Evolutionary conservation across 2,329 filamentous ascomycete genomes (phyloP).

Genomic region (Aureobasidium leucospermi): DNA sequence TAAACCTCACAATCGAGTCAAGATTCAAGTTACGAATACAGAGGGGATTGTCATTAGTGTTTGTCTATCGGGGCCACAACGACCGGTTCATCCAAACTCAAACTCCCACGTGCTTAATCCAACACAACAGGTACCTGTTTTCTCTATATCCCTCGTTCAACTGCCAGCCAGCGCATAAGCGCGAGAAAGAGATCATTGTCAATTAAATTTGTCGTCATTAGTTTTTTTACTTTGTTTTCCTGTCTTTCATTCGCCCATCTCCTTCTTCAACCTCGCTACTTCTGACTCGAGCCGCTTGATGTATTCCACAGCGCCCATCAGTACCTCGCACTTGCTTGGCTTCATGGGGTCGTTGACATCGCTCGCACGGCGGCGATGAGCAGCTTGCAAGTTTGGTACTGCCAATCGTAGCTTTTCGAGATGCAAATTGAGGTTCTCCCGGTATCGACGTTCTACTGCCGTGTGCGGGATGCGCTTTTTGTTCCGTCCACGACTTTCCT

Average conservation of each 20-base stretch:
- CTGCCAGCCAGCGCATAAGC: background rate
- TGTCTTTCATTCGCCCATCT: constrained; percentile 15
- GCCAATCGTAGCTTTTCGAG: constrained; percentile 27
- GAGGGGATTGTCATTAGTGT: background rate
- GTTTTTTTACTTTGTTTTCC: background rate
- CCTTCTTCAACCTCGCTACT: constrained; percentile 22
- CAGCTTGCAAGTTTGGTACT: constrained; percentile 25
- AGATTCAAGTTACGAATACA: background rate
- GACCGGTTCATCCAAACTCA: background rate
- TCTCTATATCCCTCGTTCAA: background rate
- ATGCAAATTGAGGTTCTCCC: constrained; percentile 31
- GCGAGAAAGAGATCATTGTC: background rate
- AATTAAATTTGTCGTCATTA: background rate
- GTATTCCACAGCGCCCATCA: constrained; percentile 29
- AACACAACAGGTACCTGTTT: background rate
- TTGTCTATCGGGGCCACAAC: background rate
- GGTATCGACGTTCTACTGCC: constrained; percentile 28
- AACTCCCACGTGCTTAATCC: background rate
- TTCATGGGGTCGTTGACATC: constrained; percentile 19
- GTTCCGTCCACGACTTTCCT: constrained; percentile 21
- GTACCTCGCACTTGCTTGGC: constrained; percentile 31
- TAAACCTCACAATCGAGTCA: background rate
- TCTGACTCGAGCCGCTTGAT: constrained; percentile 25
- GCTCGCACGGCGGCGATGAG: constrained; percentile 16
- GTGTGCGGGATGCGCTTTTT: constrained; percentile 31